Evolutionary conservation across 2,329 filamentous ascomycete genomes (phyloP).

Genomic region (Byssochlamys sp.): DNA sequence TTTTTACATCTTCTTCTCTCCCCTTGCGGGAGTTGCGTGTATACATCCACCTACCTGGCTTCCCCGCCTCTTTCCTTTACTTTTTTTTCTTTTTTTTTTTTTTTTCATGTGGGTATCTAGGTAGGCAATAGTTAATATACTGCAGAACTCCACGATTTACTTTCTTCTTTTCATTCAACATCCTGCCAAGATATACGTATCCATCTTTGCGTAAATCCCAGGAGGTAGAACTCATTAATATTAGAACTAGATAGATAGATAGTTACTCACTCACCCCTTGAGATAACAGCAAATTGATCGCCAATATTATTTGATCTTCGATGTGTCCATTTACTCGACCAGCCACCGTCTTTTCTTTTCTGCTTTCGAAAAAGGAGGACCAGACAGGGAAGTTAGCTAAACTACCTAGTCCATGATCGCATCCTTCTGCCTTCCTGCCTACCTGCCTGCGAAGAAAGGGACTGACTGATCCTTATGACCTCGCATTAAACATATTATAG

Average conservation of each 20-base stretch:
- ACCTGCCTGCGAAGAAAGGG: too few relatives aligned
- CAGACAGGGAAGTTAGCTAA: not conserved
- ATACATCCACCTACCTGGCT: not conserved
- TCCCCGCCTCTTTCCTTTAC: too few relatives aligned
- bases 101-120: too few relatives aligned
- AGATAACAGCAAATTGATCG: not conserved
- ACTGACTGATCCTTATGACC: too few relatives aligned
- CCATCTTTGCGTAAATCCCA: too few relatives aligned
- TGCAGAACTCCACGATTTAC: too few relatives aligned
- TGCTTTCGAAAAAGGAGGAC: not conserved
- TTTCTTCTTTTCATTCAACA: too few relatives aligned
- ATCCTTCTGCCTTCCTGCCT: too few relatives aligned
- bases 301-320: not conserved
- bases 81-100: too few relatives aligned
- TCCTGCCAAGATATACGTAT: too few relatives aligned
- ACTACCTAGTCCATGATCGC: not conserved
- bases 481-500: too few relatives aligned
- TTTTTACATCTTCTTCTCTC: not conserved
- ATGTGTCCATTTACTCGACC: not conserved
- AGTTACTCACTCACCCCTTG: not conserved
- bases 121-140: too few relatives aligned
- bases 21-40: not conserved
- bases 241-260: not conserved
- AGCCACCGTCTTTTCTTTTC: not conserved
- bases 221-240: not conserved